Percentiles rank a stretch among this genome's conserved stretches.
These are phyloP conservation scores for Saccharum spontaneum DNA, from an alignment of 176 grass and related monocot species.

Conservation along the genomic window DNA sequence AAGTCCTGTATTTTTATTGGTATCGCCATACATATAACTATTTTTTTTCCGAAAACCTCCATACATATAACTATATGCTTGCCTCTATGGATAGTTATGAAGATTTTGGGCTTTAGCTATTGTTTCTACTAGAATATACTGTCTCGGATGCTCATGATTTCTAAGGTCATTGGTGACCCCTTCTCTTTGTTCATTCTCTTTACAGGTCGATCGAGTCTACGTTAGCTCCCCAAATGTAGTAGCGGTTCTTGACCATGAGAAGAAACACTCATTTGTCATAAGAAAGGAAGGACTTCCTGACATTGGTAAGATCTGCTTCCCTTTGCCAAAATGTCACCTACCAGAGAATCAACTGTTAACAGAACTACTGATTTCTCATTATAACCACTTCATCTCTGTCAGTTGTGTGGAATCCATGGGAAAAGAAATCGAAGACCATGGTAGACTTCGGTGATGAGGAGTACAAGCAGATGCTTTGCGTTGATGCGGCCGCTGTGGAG, in stretches of 20 bases:
- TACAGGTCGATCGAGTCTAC: slow-evolving; percentile 88
- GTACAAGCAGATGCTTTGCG: slow-evolving; percentile 92
- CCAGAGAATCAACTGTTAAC: neutral
- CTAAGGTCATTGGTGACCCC: neutral
- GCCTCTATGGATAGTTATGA: neutral
- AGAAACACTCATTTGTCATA: slow-evolving; percentile 81
- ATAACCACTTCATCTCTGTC: neutral
- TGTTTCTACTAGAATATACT: neutral
- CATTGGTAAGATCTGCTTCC: slow-evolving; percentile 49
- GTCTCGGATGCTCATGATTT: neutral
- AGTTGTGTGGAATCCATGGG: slow-evolving; percentile 99
- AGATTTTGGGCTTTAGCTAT: neutral
- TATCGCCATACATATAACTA: neutral
- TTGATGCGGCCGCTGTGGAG: slow-evolving; percentile 74
- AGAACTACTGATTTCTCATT: neutral
- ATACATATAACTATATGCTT: neutral
- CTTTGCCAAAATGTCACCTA: neutral
- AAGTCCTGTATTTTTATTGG: neutral
- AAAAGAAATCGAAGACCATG: slow-evolving; percentile 75
- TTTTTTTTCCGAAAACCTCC: too few relatives aligned
- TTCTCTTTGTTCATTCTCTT: neutral
- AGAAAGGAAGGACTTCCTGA: slow-evolving; percentile 90
- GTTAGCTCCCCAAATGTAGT: slow-evolving; percentile 79
- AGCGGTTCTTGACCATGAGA: slow-evolving; percentile 94
- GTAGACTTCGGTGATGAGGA: slow-evolving; percentile 79